Conservation (phyloP, 2,329 filamentous ascomycete genomes). For the Fusarium annulatum region DNA sequence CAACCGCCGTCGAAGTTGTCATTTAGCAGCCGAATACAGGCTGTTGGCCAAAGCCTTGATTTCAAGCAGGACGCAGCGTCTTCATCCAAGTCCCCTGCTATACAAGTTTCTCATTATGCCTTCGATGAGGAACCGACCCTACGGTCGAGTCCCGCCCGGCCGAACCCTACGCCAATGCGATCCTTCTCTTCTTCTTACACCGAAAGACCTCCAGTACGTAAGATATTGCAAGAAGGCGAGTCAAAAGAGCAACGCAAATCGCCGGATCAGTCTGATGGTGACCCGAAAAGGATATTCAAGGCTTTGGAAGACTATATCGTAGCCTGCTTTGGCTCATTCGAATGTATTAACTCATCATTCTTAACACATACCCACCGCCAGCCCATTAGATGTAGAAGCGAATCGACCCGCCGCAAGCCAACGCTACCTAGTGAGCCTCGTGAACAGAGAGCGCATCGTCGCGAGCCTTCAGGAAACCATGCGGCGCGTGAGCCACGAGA, state of each 20-base stretch:
- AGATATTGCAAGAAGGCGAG: slow-evolving; percentile 19
- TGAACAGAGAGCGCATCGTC: slow-evolving; percentile 37
- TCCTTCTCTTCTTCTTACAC: slow-evolving; percentile 61
- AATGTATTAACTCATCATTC: slow-evolving; percentile 83
- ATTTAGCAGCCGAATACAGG: slow-evolving; percentile 37
- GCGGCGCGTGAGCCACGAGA: slow-evolving; percentile 29
- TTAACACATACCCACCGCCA: slow-evolving; percentile 58
- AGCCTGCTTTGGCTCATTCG: slow-evolving; percentile 73
- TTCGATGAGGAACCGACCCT: slow-evolving; percentile 55
- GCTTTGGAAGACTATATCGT: slow-evolving; percentile 82
- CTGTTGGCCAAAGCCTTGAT: slow-evolving; percentile 16
- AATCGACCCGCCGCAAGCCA: slow-evolving; percentile 45
- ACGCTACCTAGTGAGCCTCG: slow-evolving; percentile 49
- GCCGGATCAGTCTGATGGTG: slow-evolving; percentile 41
- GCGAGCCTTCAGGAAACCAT: slow-evolving; percentile 54
- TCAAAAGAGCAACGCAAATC: slow-evolving; percentile 28
- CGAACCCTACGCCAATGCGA: slow-evolving; percentile 41
- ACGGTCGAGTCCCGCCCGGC: slow-evolving; percentile 47
- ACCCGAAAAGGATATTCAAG: slow-evolving; percentile 74
- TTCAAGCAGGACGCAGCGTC: slow-evolving; percentile 2
- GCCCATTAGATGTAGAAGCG: slow-evolving; percentile 35
- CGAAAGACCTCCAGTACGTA: slow-evolving; percentile 50
- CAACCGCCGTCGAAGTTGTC: slow-evolving; percentile 29
- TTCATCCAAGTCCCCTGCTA: slow-evolving; percentile 30
- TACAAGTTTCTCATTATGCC: slow-evolving; percentile 42